phyloP scores from a whole-genome alignment of 2,329 filamentous ascomycete species.

The Fusarium abutilonis region DNA sequence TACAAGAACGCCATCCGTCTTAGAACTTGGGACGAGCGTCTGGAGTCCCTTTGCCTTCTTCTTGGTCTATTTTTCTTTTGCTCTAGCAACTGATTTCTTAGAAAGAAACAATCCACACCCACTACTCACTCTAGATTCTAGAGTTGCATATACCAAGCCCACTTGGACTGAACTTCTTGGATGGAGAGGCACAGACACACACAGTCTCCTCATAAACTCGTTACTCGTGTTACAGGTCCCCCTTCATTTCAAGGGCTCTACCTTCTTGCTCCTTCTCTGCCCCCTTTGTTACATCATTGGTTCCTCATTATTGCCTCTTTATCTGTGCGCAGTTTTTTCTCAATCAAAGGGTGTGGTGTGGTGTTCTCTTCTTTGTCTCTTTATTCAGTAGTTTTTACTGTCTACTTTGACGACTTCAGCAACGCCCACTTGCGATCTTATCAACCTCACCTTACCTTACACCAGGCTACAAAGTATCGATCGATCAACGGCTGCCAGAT shows the following conservation, averaged over 20 bases:
- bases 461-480: constrained; percentile 5
- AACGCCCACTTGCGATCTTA: constrained; percentile 14
- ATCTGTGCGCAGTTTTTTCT: constrained; percentile 15
- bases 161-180: constrained; percentile 11
- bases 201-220: constrained; percentile 21
- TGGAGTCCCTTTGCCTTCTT: neutral
- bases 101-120: constrained; percentile 11
- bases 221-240: constrained; percentile 31
- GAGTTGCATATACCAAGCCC: constrained; percentile 4
- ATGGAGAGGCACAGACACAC: constrained; percentile 19
- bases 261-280: constrained; percentile 24
- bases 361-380: constrained; percentile 8
- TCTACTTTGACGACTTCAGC: constrained; percentile 7
- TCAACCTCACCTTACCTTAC: neutral
- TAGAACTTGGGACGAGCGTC: constrained; percentile 3
- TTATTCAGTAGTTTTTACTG: constrained; percentile 1
- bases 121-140: neutral
- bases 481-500: constrained; percentile 13
- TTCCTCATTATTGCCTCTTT: constrained; percentile 11
- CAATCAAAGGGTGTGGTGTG: constrained; percentile 7
- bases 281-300: constrained; percentile 30
- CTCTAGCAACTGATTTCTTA: constrained; percentile 19
- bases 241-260: constrained; percentile 33
- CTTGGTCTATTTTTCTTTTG: constrained; percentile 7
- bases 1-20: neutral